Evolutionary conservation across 495 filamentous ascomycete species (phyloP).

Genomic region (Entonaema liquescens): DNA sequence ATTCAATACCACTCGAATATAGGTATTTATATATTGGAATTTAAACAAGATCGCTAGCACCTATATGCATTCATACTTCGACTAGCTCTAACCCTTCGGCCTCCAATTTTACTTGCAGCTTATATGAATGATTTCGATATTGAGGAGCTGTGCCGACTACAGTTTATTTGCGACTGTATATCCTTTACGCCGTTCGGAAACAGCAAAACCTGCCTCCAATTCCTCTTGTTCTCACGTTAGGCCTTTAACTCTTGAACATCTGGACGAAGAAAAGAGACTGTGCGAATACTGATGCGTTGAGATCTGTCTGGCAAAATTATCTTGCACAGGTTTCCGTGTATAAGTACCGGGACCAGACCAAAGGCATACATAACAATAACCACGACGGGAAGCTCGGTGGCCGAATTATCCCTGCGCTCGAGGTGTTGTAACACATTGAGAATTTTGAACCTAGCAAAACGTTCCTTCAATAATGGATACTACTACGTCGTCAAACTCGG

Average conservation of each 20-base stretch:
- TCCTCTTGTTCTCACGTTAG: background rate
- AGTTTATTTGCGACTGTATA: background rate
- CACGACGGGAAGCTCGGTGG: constrained; percentile 15
- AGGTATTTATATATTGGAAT: background rate
- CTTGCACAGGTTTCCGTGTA: background rate
- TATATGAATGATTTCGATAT: background rate
- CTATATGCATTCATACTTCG: background rate
- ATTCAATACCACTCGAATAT: background rate
- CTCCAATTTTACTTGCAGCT: background rate
- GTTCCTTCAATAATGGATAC: constrained; percentile 41
- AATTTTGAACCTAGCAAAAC: constrained; percentile 17
- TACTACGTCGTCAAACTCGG: constrained; percentile 27
- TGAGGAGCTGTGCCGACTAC: background rate
- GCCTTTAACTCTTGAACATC: background rate
- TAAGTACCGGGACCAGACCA: constrained; percentile 8
- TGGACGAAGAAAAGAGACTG: background rate
- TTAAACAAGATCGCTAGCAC: background rate
- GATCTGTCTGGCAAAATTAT: background rate
- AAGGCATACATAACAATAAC: constrained; percentile 23
- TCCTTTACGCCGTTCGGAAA: background rate
- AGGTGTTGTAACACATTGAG: constrained; percentile 34
- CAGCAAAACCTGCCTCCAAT: background rate
- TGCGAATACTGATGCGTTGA: constrained; percentile 1
- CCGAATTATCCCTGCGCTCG: constrained; percentile 19
- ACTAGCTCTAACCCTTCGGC: background rate